A percentile compares a stretch with the other conserved stretches of the same genome.
Conservation (phyloP, 2,329 filamentous ascomycete genomes). For the Reticulascus tulasneorum region DNA sequence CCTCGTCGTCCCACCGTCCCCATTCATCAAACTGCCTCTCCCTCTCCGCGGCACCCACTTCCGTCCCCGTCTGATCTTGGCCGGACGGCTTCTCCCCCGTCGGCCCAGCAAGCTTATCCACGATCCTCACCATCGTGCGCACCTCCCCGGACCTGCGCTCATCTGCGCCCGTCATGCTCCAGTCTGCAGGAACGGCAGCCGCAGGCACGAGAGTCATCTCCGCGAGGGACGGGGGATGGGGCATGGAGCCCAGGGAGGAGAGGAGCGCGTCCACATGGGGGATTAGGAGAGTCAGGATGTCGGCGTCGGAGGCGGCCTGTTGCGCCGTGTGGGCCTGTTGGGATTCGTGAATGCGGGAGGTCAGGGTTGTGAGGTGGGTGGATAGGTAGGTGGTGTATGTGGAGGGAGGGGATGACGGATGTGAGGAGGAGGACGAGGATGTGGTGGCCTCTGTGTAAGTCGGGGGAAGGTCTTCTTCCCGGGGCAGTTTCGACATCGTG, state of each 20-base stretch:
- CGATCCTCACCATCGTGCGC: conserved; percentile 27
- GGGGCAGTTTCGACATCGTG: conserved; percentile 11
- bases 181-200: conserved; percentile 30
- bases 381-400: conserved; percentile 22
- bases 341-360: conserved; percentile 30
- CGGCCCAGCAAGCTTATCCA: background rate
- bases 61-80: no score
- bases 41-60: conserved; percentile 37
- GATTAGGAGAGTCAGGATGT: conserved; percentile 33
- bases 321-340: conserved; percentile 27
- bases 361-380: conserved; percentile 30
- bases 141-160: conserved; percentile 25
- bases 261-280: conserved; percentile 40
- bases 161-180: conserved; percentile 30
- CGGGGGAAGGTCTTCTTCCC: conserved; percentile 14
- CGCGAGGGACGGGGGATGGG: conserved; percentile 27
- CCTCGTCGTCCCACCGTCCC: background rate
- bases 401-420: conserved; percentile 22
- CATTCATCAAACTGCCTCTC: no score
- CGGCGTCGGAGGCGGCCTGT: conserved; percentile 33
- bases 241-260: conserved; percentile 28
- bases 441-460: conserved; percentile 7
- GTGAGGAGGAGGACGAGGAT: conserved; percentile 18
- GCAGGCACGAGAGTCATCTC: conserved; percentile 44
- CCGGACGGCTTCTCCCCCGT: no score